Conservation (phyloP, 1,284 basidiomycete genomes). For the Pterulicium gracile region DNA sequence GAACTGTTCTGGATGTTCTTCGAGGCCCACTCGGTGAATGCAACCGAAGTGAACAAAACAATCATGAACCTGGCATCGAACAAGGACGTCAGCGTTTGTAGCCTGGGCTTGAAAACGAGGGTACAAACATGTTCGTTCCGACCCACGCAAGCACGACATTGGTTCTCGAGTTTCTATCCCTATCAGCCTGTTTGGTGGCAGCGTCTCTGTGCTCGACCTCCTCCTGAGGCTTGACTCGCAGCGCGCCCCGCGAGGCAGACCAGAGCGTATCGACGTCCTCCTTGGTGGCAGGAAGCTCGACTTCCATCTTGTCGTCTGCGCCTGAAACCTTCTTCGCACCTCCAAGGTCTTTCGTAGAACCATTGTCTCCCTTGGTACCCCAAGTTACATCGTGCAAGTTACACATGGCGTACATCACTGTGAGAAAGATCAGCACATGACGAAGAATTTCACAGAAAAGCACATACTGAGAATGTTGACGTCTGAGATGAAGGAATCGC, state of each 20-base stretch:
- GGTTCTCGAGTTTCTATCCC: slow-evolving; percentile 72
- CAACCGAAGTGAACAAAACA: slow-evolving; percentile 69
- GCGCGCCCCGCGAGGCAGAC: slow-evolving; percentile 57
- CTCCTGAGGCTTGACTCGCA: slow-evolving; percentile 54
- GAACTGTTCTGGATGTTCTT: slow-evolving; percentile 34
- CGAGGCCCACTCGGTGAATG: slow-evolving; percentile 58
- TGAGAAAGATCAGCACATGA: slow-evolving; percentile 5
- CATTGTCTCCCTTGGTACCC: slow-evolving; percentile 90
- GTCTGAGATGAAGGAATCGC: slow-evolving; percentile 30
- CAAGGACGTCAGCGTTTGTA: slow-evolving; percentile 9
- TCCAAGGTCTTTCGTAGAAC: slow-evolving; percentile 76
- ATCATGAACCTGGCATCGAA: slow-evolving; percentile 51
- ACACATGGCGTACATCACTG: slow-evolving; percentile 86
- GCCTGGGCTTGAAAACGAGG: slow-evolving; percentile 7
- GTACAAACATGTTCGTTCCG: slow-evolving; percentile 67
- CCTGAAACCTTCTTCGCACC: slow-evolving; percentile 80
- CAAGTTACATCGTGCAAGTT: slow-evolving; percentile 85
- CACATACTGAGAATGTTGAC: slow-evolving; percentile 75
- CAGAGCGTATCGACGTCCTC: slow-evolving; percentile 86
- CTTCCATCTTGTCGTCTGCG: slow-evolving; percentile 79
- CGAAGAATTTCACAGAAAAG: slow-evolving; percentile 1
- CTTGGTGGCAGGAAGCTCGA: slow-evolving; percentile 68
- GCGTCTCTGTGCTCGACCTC: slow-evolving; percentile 76
- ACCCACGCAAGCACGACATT: slow-evolving; percentile 83
- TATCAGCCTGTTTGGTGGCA: slow-evolving; percentile 85